Percentiles rank a stretch among this genome's conserved stretches.
These are phyloP conservation scores for Leucosporidium scottii DNA, from an alignment of 768 basidiomycete species.

Conservation along the genomic window DNA sequence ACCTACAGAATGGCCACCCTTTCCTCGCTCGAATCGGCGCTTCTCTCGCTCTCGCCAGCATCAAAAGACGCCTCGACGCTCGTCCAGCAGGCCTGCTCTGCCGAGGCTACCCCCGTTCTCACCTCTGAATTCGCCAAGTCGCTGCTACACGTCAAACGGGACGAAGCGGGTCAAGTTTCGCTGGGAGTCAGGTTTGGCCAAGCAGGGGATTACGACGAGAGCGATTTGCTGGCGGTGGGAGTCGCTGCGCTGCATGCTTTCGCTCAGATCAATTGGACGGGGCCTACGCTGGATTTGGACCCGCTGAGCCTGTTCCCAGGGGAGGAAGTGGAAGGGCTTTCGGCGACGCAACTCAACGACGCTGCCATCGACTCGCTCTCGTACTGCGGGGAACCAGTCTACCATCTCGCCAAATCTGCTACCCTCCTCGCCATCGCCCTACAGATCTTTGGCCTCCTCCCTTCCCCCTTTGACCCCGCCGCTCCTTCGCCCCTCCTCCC, in stretches of 20 bases:
- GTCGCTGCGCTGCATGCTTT: conserved; percentile 82
- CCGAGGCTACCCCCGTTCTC: conserved; percentile 9
- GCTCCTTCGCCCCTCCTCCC: neutral
- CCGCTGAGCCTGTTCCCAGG: conserved; percentile 40
- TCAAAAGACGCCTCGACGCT: neutral
- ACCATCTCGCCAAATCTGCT: conserved; percentile 70
- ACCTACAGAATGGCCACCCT: neutral
- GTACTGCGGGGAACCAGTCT: conserved; percentile 84
- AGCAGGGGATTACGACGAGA: neutral
- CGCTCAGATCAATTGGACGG: conserved; percentile 93
- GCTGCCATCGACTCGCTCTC: conserved; percentile 70
- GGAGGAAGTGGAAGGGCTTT: conserved; percentile 28
- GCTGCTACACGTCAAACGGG: conserved; percentile 4
- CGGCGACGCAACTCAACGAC: conserved; percentile 48
- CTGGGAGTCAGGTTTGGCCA: conserved; percentile 2
- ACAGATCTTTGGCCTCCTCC: conserved; percentile 53
- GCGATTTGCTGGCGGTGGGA: conserved; percentile 52
- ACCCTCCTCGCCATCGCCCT: conserved; percentile 68
- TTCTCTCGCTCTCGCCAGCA: conserved; percentile 7
- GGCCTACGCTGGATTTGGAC: conserved; percentile 67
- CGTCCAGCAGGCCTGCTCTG: conserved; percentile 13
- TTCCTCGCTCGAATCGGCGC: conserved; percentile 6
- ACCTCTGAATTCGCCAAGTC: neutral
- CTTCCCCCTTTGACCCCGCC: conserved; percentile 8
- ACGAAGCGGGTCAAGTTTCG: neutral